Percentiles rank a stretch among this genome's conserved stretches.
Evolutionary conservation across 345 rosid genomes (phyloP).

Genomic region (Rubroshorea leprosula): DNA sequence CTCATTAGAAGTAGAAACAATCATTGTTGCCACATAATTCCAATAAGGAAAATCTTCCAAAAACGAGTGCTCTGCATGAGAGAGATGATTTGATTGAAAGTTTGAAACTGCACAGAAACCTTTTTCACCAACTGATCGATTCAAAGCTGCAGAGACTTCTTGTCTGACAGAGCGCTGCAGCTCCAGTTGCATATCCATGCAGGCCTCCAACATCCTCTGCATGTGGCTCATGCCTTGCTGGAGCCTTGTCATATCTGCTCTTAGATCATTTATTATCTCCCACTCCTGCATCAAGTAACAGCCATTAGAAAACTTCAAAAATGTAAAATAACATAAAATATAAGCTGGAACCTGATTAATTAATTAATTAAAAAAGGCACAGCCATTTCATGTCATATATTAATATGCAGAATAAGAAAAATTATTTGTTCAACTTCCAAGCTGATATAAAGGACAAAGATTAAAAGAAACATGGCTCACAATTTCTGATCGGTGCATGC

Average conservation of each 20-base stretch:
- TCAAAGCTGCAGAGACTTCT: slow-evolving; percentile 96
- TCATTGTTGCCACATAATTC: neutral
- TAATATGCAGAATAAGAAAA: too few relatives aligned
- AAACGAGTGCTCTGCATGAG: neutral
- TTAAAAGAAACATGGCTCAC: slow-evolving; percentile 37
- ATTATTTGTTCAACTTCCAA: too few relatives aligned
- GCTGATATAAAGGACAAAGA: too few relatives aligned
- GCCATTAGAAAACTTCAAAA: slow-evolving; percentile 8
- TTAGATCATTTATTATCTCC: slow-evolving; percentile 90
- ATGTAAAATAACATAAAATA: too few relatives aligned
- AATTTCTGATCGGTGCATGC: slow-evolving; percentile 83
- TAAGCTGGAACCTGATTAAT: too few relatives aligned
- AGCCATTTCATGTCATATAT: too few relatives aligned
- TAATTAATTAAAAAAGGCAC: too few relatives aligned
- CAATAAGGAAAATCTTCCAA: neutral
- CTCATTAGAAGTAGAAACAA: neutral
- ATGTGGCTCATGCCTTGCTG: slow-evolving; percentile 98
- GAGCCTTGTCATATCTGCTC: slow-evolving; percentile 86
- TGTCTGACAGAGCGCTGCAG: slow-evolving; percentile 96
- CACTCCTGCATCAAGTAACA: slow-evolving; percentile 61
- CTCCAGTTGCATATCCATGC: slow-evolving; percentile 99
- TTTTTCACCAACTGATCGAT: slow-evolving; percentile 65
- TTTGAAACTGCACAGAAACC: slow-evolving; percentile 29
- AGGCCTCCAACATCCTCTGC: slow-evolving; percentile 98
- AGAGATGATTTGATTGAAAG: neutral